These are phyloP conservation scores for Populus tremula DNA, from an alignment of 345 rosid genomes.

Conservation along the genomic window DNA sequence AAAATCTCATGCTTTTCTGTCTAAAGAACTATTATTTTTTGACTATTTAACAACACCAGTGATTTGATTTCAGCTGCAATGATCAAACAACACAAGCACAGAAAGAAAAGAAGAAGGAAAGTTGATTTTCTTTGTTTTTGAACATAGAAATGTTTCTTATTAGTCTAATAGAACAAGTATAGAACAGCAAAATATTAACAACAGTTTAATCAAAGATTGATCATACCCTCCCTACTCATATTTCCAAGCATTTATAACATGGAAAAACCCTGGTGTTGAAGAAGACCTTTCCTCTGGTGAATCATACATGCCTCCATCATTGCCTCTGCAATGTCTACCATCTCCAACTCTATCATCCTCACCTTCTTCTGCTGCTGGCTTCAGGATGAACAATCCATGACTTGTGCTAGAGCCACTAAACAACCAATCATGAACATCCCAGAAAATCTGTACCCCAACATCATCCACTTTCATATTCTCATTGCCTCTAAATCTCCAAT, in stretches of 20 bases:
- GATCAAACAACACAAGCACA: no score
- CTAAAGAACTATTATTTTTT: no score
- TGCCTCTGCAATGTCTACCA: neutral
- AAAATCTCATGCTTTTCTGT: no score
- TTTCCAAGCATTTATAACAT: slow-evolving; percentile 66
- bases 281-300: slow-evolving; percentile 17
- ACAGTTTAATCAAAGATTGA: neutral
- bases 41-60: no score
- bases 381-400: slow-evolving; percentile 57
- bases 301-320: slow-evolving; percentile 11
- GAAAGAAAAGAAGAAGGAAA: no score
- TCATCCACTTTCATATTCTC: slow-evolving; percentile 48
- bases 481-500: slow-evolving; percentile 78
- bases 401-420: slow-evolving; percentile 40
- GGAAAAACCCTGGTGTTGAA: slow-evolving; percentile 38
- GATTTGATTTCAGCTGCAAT: no score
- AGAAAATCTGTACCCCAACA: slow-evolving; percentile 43
- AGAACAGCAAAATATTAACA: no score
- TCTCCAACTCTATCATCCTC: neutral
- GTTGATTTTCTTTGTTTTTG: no score
- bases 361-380: slow-evolving; percentile 24
- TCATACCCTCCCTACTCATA: slow-evolving; percentile 5
- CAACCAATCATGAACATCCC: slow-evolving; percentile 84
- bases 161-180: no score
- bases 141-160: no score